phyloP scores from a whole-genome alignment of 2,329 filamentous ascomycete species.

The Myriangium duriaei region DNA sequence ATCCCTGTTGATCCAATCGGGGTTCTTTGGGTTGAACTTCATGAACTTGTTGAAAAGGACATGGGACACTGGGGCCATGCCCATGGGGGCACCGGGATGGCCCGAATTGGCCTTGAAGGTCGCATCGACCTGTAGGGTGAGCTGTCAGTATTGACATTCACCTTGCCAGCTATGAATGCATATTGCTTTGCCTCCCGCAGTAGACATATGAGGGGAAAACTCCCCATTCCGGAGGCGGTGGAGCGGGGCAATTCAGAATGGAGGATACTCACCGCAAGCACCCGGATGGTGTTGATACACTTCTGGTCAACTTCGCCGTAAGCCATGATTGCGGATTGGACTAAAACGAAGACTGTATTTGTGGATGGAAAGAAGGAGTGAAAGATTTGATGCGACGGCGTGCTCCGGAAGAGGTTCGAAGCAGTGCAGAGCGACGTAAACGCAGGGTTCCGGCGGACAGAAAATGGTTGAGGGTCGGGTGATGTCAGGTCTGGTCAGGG shows the following conservation, averaged over 20 bases:
- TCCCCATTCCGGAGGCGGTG: constrained; percentile 8
- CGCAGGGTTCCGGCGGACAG: not conserved
- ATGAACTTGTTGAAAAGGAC: constrained; percentile 98
- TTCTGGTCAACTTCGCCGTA: constrained; percentile 79
- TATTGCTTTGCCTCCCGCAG: not conserved
- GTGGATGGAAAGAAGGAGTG: constrained; percentile 7
- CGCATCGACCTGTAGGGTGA: constrained; percentile 70
- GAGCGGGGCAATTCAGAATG: constrained; percentile 15
- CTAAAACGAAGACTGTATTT: not conserved
- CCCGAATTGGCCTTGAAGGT: constrained; percentile 92
- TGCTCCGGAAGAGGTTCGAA: constrained; percentile 2
- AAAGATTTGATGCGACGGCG: constrained; percentile 8
- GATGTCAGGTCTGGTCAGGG: constrained; percentile 11
- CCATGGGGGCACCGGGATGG: constrained; percentile 97
- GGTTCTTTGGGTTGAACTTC: constrained; percentile 99
- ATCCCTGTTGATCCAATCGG: constrained; percentile 92
- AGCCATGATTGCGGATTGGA: constrained; percentile 52
- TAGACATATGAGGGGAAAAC: constrained; percentile 11
- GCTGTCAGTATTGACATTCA: too few species aligned
- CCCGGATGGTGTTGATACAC: constrained; percentile 95
- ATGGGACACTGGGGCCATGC: constrained; percentile 88
- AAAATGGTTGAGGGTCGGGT: constrained; percentile 3
- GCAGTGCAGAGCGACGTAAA: not conserved
- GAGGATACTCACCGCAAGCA: constrained; percentile 67
- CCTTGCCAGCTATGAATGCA: constrained; percentile 1